Evolutionary conservation across 2,329 filamentous ascomycete species (phyloP).

Genomic region (Aspergillus sclerotialis): DNA sequence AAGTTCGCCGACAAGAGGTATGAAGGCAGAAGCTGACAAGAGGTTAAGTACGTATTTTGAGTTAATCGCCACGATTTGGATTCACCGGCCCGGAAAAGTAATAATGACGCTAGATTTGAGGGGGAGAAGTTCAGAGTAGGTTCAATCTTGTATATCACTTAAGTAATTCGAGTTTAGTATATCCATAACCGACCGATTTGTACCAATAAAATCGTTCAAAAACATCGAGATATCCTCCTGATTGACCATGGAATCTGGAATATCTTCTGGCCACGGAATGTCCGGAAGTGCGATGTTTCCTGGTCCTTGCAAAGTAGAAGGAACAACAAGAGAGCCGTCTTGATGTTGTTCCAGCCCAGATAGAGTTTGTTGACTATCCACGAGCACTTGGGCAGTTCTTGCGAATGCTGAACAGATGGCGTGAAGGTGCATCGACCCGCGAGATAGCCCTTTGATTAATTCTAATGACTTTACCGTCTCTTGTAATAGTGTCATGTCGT

Average conservation of each 20-base stretch:
- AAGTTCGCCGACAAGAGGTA: slow-evolving; percentile 22
- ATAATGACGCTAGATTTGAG: no score
- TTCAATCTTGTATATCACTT: no score
- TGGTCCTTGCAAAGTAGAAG: slow-evolving; percentile 7
- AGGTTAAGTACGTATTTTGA: no score
- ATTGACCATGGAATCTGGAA: slow-evolving; percentile 13
- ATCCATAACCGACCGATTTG: slow-evolving; percentile 18
- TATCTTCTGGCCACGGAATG: slow-evolving; percentile 16
- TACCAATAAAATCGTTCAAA: slow-evolving; percentile 21
- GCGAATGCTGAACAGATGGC: slow-evolving; percentile 17
- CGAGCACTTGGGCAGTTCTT: slow-evolving; percentile 16
- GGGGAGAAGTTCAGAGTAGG: no score
- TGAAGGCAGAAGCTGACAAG: no score
- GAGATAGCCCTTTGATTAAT: slow-evolving; percentile 14
- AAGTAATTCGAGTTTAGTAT: slow-evolving; percentile 17
- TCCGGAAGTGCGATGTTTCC: slow-evolving; percentile 17
- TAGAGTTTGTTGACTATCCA: slow-evolving; percentile 15
- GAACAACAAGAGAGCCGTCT: slow-evolving; percentile 17
- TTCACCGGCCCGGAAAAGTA: no score
- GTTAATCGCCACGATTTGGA: no score
- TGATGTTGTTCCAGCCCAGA: slow-evolving; percentile 15
- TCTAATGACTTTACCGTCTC: slow-evolving; percentile 15
- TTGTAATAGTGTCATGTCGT: slow-evolving; percentile 16
- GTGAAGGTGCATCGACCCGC: slow-evolving; percentile 13
- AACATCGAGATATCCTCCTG: slow-evolving; percentile 19